Evolutionary conservation across 139 green algal genomes (phyloP).

Genomic region (Chlorella sp.): DNA sequence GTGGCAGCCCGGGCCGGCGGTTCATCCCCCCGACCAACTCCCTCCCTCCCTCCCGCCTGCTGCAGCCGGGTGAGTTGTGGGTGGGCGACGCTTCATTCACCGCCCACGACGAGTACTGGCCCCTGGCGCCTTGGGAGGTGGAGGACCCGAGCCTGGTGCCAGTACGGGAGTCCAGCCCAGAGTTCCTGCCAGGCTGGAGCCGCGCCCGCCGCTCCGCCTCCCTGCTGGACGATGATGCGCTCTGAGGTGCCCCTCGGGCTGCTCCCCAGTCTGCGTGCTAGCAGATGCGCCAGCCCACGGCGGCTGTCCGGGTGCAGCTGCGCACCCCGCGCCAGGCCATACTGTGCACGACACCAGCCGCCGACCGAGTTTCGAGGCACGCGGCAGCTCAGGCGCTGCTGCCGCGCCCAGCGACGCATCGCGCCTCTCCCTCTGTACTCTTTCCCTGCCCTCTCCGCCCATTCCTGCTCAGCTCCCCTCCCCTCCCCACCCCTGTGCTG

Average conservation of each 20-base stretch:
- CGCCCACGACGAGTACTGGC: constrained; percentile 52
- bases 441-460: background rate
- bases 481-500: background rate
- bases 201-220: too few species aligned
- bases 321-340: background rate
- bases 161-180: background rate
- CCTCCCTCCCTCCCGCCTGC: background rate
- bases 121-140: constrained; percentile 51
- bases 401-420: background rate
- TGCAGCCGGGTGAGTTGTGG: constrained; percentile 50
- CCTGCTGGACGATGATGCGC: background rate
- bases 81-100: constrained; percentile 47
- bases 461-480: background rate
- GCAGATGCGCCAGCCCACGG: too few species aligned
- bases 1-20: background rate
- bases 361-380: background rate
- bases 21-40: background rate
- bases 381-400: background rate
- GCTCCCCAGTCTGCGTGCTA: too few species aligned
- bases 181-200: too few species aligned
- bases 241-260: too few species aligned
- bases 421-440: background rate
- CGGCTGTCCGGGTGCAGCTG: too few species aligned
- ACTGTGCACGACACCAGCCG: too few species aligned
- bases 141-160: constrained; percentile 26